Conservation (phyloP, 78 protist species). For the Bodo saltans region DNA sequence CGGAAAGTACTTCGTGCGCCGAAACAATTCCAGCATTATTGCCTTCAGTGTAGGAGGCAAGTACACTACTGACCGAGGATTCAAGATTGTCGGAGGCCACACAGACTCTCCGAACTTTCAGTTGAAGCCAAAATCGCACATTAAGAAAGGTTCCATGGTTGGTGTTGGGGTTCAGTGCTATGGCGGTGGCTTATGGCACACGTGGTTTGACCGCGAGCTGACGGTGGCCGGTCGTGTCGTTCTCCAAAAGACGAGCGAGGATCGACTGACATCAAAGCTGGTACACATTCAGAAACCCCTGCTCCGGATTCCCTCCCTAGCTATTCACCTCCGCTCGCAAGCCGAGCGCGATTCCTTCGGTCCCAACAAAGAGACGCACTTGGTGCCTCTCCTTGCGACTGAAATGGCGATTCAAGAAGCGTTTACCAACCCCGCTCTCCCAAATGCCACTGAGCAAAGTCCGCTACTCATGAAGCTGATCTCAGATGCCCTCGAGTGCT, state of each 20-base stretch:
- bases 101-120: conserved; percentile 31
- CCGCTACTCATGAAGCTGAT: conserved; percentile 46
- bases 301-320: conserved; percentile 77
- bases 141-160: conserved; percentile 45
- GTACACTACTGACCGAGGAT: conserved; percentile 41
- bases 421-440: not conserved
- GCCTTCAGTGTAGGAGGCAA: conserved; percentile 86
- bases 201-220: conserved; percentile 94
- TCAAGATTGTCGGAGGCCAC: conserved; percentile 44
- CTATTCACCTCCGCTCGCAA: conserved; percentile 77
- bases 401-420: not conserved
- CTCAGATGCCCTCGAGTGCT: conserved; percentile 53
- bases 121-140: conserved; percentile 41
- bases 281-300: conserved; percentile 44
- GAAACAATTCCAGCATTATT: conserved; percentile 75
- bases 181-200: conserved; percentile 94
- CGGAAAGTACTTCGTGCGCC: conserved; percentile 78
- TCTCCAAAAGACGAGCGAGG: not conserved
- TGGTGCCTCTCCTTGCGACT: conserved; percentile 68
- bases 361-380: conserved; percentile 78
- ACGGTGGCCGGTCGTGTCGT: conserved; percentile 80
- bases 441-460: conserved; percentile 38
- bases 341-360: conserved; percentile 62
- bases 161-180: conserved; percentile 77
- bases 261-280: not conserved